phyloP scores from a whole-genome alignment of 495 filamentous ascomycete species.

The Durotheca rogersii region DNA sequence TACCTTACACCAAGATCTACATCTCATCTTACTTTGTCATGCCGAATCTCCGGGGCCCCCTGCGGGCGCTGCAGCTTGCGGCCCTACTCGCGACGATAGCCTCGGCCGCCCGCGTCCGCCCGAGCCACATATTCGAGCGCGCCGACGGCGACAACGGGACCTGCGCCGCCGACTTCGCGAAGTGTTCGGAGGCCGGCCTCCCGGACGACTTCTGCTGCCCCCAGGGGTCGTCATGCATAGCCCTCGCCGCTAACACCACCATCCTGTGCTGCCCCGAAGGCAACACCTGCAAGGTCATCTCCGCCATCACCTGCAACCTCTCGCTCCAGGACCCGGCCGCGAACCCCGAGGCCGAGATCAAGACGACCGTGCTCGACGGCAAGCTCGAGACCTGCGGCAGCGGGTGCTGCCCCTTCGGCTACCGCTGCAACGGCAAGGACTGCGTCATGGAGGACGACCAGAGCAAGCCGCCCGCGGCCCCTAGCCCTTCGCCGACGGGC shows the following conservation, averaged over 20 bases:
- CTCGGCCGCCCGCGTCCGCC: slow-evolving; percentile 33
- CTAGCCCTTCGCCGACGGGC: slow-evolving; percentile 36
- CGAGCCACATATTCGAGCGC: slow-evolving; percentile 36
- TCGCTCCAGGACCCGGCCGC: slow-evolving; percentile 61
- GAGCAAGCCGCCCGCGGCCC: slow-evolving; percentile 35
- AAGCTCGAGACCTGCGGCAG: slow-evolving; percentile 57
- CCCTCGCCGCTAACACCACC: slow-evolving; percentile 65
- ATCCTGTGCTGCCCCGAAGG: slow-evolving; percentile 76
- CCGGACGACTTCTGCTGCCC: slow-evolving; percentile 78
- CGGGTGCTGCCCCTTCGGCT: slow-evolving; percentile 73
- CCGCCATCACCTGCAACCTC: slow-evolving; percentile 71
- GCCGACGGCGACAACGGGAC: slow-evolving; percentile 34
- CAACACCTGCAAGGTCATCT: slow-evolving; percentile 62
- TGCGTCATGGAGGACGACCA: slow-evolving; percentile 45
- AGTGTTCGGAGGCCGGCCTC: slow-evolving; percentile 56
- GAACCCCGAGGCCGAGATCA: slow-evolving; percentile 63
- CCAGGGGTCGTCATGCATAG: slow-evolving; percentile 58
- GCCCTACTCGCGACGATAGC: slow-evolving; percentile 33
- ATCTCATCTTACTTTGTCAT: no score
- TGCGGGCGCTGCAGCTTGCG: slow-evolving; percentile 34
- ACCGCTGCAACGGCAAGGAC: slow-evolving; percentile 58
- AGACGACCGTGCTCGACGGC: slow-evolving; percentile 64
- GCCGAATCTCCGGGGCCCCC: slow-evolving; percentile 21
- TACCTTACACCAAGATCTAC: not conserved
- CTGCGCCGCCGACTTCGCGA: slow-evolving; percentile 35